Base-by-base conservation (phyloP, 495 filamentous ascomycete genomes). In the Neurospora sp. region DNA sequence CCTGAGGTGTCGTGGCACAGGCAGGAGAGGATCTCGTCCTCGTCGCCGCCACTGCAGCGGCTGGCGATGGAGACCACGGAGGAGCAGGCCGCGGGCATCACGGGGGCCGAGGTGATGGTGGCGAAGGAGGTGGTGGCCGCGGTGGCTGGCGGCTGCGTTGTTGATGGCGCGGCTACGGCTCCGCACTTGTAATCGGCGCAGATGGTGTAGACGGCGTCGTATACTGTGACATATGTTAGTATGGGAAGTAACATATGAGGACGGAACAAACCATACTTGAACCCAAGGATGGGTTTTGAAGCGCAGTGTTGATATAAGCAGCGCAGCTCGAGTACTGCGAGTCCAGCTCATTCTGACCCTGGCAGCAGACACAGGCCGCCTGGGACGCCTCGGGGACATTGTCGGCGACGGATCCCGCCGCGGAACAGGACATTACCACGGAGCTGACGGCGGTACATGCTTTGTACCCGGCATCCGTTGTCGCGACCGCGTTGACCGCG, bases 341-440 rank as follows among this genome's bases (percentile, higher is more conserved):
- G 44, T 53, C 71, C 39, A 79, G 14, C 6, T 70, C 70, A 1
- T 59, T 41, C 37, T 40, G 61, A 5, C 42, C 44, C 39, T 40
- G 53, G 44, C 79, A 81, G 71, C 79, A 81, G 7, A 79, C 18
- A 38, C 79, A 81, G 5, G 61, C 41, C 41, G 48, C 20, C 11
- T 39, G 70, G 38, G 37, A 39, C 2, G 42, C 74, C 27, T 44
- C 42, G 16, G 76, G 72, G 10, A 69, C 72, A 0, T 69, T 71
- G 18, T 65, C 39, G n/a, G 65, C 77, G 14, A 79, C 40, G 18
- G 46, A 68, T 39, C 74, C 77, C 8, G 73, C 71, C 2, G 22
- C 16, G 31, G 70, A 72, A 31, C 76, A 77, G 4, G 68, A 68
- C 8, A n/a, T 40, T 20, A 80, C 39, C 20, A 74, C 37, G 53